Conservation (phyloP, 768 basidiomycete genomes). For the Boletus reticuloceps region DNA sequence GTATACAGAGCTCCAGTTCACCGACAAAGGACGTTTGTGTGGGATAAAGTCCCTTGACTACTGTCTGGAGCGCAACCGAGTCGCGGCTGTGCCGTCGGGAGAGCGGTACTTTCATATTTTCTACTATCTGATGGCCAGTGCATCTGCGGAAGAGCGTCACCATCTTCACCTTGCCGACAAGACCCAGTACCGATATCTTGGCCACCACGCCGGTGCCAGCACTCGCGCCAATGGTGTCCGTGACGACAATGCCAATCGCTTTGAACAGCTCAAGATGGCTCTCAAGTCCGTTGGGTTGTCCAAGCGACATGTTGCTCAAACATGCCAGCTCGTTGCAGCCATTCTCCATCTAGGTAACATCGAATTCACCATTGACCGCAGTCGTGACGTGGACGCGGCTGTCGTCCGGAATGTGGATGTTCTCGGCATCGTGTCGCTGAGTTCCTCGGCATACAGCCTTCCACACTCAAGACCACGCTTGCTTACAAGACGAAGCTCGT, state of each 20-base stretch:
- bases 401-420: slow-evolving; percentile 84
- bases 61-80: slow-evolving; percentile 88
- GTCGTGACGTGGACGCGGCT: slow-evolving; percentile 87
- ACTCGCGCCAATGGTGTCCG: slow-evolving; percentile 46
- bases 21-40: slow-evolving; percentile 80
- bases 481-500: slow-evolving; percentile 92
- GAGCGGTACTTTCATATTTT: slow-evolving; percentile 98
- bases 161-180: slow-evolving; percentile 84
- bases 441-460: slow-evolving; percentile 79
- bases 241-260: slow-evolving; percentile 83
- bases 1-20: slow-evolving; percentile 97
- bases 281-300: slow-evolving; percentile 92
- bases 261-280: slow-evolving; percentile 92
- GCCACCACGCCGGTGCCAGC: slow-evolving; percentile 53
- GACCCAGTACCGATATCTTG: slow-evolving; percentile 83
- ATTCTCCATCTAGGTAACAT: slow-evolving; percentile 97
- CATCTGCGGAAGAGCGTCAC: slow-evolving; percentile 81
- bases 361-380: slow-evolving; percentile 82
- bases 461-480: slow-evolving; percentile 72
- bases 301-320: slow-evolving; percentile 92
- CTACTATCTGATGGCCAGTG: slow-evolving; percentile 94
- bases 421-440: slow-evolving; percentile 83
- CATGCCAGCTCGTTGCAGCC: slow-evolving; percentile 91
- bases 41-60: slow-evolving; percentile 97
- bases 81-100: slow-evolving; percentile 83